Percentiles rank a stretch among this genome's conserved stretches.
phyloP scores from a whole-genome alignment of 106 monocot species.

The Alisma plantagoaquatica region DNA sequence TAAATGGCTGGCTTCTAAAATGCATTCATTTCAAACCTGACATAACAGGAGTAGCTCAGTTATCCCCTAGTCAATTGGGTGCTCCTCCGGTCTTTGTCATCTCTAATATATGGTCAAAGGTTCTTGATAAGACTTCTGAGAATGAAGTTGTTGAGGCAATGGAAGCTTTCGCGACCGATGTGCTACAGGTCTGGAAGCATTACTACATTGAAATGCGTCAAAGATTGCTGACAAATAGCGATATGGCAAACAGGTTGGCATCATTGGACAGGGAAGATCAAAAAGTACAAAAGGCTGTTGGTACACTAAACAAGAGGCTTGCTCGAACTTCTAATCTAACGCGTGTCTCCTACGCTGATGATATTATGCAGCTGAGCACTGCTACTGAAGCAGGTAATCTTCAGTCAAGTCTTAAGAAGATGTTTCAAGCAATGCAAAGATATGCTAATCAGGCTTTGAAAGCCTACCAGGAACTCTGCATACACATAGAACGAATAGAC shows the following conservation, averaged over 20 bases:
- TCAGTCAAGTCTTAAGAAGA: constrained; percentile 22
- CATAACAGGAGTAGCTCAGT: too few relatives aligned
- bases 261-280: constrained; percentile 29
- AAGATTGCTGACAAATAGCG: constrained; percentile 24
- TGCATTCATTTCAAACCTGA: too few relatives aligned
- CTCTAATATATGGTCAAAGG: too few relatives aligned
- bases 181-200: constrained; percentile 51
- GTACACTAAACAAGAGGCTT: constrained; percentile 45
- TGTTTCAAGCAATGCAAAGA: constrained; percentile 46
- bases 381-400: constrained; percentile 23
- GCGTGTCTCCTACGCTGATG: not conserved
- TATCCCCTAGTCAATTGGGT: too few relatives aligned
- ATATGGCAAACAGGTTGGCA: constrained; percentile 34
- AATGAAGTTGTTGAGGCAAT: constrained; percentile 52
- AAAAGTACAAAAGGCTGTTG: constrained; percentile 44
- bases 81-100: too few relatives aligned
- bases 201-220: constrained; percentile 28
- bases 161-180: constrained; percentile 33
- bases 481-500: too few relatives aligned
- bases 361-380: constrained; percentile 3
- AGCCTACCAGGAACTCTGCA: constrained; percentile 33
- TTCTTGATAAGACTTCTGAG: too few relatives aligned
- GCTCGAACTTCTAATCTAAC: constrained; percentile 17
- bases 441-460: constrained; percentile 24
- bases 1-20: too few relatives aligned